A percentile compares a stretch with the other conserved stretches of the same genome.
Evolutionary conservation across 192 early-diverging fungal genomes (phyloP).

Genomic region (Podila epicladia): DNA sequence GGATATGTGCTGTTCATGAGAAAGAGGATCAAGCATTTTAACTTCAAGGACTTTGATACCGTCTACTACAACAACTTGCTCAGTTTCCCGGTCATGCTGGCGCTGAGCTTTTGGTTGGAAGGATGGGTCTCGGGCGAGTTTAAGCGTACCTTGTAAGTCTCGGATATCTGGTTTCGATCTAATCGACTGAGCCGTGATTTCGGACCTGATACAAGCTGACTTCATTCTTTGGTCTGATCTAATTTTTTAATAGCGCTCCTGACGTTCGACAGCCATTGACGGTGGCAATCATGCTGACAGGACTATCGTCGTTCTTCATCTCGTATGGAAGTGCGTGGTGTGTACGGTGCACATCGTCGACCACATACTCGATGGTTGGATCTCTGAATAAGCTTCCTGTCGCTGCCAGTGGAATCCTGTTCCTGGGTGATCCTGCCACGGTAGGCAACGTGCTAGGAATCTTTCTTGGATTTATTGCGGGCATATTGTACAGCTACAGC

Average conservation of each 20-base stretch:
- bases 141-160: slow-evolving; percentile 65
- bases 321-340: slow-evolving; percentile 88
- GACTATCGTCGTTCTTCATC: slow-evolving; percentile 90
- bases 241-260: slow-evolving; percentile 31
- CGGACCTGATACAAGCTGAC: background rate
- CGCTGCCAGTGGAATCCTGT: slow-evolving; percentile 93
- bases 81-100: slow-evolving; percentile 80
- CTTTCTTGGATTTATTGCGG: slow-evolving; percentile 85
- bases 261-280: slow-evolving; percentile 63
- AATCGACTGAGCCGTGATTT: background rate
- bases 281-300: slow-evolving; percentile 79
- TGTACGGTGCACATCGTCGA: slow-evolving; percentile 78
- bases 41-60: slow-evolving; percentile 98
- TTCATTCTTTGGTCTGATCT: background rate
- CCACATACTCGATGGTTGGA: slow-evolving; percentile 95
- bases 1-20: slow-evolving; percentile 92
- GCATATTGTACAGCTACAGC: slow-evolving; percentile 77
- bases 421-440: slow-evolving; percentile 90
- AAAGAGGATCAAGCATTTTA: slow-evolving; percentile 84
- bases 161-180: background rate
- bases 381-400: slow-evolving; percentile 99
- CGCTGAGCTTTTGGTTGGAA: slow-evolving; percentile 74
- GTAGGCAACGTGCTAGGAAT: slow-evolving; percentile 86
- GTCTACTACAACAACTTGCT: slow-evolving; percentile 98
- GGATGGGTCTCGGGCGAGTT: slow-evolving; percentile 72